phyloP scores from a whole-genome alignment of 202 grass and related monocot species.

The Carex sylvatica region DNA sequence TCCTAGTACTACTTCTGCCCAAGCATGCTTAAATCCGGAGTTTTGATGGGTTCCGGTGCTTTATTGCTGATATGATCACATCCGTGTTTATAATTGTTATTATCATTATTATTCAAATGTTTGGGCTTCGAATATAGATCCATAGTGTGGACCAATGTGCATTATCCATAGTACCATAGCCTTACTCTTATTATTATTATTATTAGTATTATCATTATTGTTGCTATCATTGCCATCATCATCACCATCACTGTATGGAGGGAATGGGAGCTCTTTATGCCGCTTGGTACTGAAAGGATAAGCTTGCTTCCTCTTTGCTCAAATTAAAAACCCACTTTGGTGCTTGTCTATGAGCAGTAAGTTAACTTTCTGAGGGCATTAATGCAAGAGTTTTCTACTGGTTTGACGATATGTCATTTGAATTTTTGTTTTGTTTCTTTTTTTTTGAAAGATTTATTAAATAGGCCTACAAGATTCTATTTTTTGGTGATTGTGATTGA shows the following conservation, averaged over 20 bases:
- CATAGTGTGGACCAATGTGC: no score
- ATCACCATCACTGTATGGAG: not conserved
- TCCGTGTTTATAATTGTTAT: no score
- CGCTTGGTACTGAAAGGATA: slow-evolving; percentile 17
- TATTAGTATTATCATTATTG: not conserved
- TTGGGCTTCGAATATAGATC: no score
- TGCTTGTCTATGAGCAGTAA: not conserved
- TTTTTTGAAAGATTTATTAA: not conserved
- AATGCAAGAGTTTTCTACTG: not conserved
- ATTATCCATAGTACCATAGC: no score
- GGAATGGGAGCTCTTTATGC: not conserved
- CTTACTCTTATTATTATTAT: not conserved
- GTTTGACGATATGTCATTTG: no score
- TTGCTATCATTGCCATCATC: not conserved
- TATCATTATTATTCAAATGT: no score
- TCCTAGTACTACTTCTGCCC: no score
- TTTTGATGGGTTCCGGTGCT: no score
- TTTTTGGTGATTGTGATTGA: not conserved
- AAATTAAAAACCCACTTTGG: slow-evolving; percentile 1
- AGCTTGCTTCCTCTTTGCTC: not conserved
- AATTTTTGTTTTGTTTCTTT: not conserved
- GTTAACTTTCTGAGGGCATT: slow-evolving; percentile 7
- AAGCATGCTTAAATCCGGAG: no score
- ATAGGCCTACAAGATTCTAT: not conserved
- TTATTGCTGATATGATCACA: no score